phyloP scores from a whole-genome alignment of 805 yeast species.

The Candida maltosa region DNA sequence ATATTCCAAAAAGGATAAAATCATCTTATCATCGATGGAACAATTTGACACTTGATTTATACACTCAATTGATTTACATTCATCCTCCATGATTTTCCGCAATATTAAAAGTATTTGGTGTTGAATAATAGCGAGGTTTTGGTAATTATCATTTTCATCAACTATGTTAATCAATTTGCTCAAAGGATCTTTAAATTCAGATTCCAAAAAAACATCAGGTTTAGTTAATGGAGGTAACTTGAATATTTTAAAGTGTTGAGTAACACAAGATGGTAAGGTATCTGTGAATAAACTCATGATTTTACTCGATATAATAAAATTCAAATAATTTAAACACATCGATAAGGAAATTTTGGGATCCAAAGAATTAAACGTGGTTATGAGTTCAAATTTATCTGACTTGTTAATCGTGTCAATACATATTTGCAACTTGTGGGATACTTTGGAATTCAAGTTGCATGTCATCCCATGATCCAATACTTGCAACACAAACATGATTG shows the following conservation, averaged over 20 bases:
- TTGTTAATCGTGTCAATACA: slow-evolving; percentile 3
- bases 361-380: slow-evolving; percentile 14
- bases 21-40: slow-evolving; percentile 10
- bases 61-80: slow-evolving; percentile 11
- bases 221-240: slow-evolving; percentile 30
- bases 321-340: slow-evolving; percentile 13
- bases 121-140: slow-evolving; percentile 5
- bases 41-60: slow-evolving; percentile 7
- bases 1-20: slow-evolving; percentile 13
- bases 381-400: slow-evolving; percentile 12
- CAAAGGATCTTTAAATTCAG: not conserved
- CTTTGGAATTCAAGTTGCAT: not conserved
- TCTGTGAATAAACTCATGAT: slow-evolving; percentile 9
- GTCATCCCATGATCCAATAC: slow-evolving; percentile 18
- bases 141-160: slow-evolving; percentile 1
- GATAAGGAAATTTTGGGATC: slow-evolving; percentile 20
- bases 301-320: slow-evolving; percentile 14
- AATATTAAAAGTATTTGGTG: slow-evolving; percentile 3
- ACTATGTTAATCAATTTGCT: slow-evolving; percentile 8
- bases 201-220: slow-evolving; percentile 11
- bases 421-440: not conserved
- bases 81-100: slow-evolving; percentile 10
- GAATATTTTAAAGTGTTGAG: slow-evolving; percentile 13
- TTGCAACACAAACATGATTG: slow-evolving; percentile 19
- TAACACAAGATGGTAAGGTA: slow-evolving; percentile 11